These are phyloP conservation scores for Aspergillus sparsus DNA, from an alignment of 495 filamentous ascomycete genomes.

Conservation along the genomic window DNA sequence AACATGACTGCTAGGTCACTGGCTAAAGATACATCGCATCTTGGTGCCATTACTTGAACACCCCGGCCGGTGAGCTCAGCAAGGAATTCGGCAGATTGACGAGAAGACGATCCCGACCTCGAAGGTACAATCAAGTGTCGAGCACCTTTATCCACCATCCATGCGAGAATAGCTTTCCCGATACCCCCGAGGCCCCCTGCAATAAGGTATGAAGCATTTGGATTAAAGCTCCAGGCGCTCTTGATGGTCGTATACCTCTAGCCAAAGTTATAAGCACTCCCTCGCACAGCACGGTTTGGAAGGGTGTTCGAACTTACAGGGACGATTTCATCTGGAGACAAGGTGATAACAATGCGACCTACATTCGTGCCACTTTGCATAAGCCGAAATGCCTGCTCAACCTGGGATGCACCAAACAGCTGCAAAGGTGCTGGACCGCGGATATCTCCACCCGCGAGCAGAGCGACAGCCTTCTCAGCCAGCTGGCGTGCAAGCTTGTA, in stretches of 20 bases:
- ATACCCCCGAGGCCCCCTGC: slow-evolving; percentile 38
- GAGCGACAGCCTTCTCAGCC: not conserved
- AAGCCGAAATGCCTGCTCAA: not conserved
- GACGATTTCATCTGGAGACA: too few relatives aligned
- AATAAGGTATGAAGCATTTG: slow-evolving; percentile 34
- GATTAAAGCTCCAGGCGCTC: slow-evolving; percentile 6
- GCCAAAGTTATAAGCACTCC: too few relatives aligned
- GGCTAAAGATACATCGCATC: slow-evolving; percentile 40
- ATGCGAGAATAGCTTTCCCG: slow-evolving; percentile 27
- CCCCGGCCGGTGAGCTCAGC: slow-evolving; percentile 21
- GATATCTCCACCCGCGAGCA: not conserved
- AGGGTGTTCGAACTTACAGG: too few relatives aligned
- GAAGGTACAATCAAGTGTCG: slow-evolving; percentile 32
- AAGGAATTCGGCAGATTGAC: slow-evolving; percentile 13
- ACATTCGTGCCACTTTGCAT: not conserved
- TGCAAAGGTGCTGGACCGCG: not conserved
- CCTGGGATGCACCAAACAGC: too few relatives aligned
- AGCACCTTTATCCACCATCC: slow-evolving; percentile 34
- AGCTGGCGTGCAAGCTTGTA: not conserved
- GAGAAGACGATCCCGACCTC: slow-evolving; percentile 18
- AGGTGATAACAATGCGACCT: slow-evolving; percentile 3
- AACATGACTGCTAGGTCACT: slow-evolving; percentile 10
- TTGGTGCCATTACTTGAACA: slow-evolving; percentile 29
- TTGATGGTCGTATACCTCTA: not conserved
- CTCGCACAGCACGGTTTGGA: too few relatives aligned